Base-by-base conservation (phyloP, 306 rosid genomes). In the Oxytropis ochrocephala region DNA sequence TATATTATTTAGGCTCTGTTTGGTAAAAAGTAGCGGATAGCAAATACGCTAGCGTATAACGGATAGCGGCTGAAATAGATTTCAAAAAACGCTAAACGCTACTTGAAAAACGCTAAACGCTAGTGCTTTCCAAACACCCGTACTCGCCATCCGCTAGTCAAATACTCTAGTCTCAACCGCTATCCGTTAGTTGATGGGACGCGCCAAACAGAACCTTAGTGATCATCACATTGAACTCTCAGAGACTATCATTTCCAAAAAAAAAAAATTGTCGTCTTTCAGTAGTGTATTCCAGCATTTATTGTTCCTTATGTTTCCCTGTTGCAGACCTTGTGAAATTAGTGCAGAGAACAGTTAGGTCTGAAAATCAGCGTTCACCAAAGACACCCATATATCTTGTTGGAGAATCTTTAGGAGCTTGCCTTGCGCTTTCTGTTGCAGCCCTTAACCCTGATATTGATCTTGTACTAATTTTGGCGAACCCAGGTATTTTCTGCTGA, bases 331-430 rank as follows among this genome's bases (percentile, higher is more conserved):
- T 91, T 41, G 81, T 87, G 89, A 87, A 83, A 82, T 73, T 91
- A 79, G 97, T 91, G 19, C 91, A 84, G 65, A 80, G 32, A 81
- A 89, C 85, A 11, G 42, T 94, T 6, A 82, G 57, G 54, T 76
- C 85, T 39, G 92, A 88, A 85, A 49, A 87, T 74, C 44, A 73
- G 42, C 80, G 48, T 11, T 81, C 87, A 12, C 92, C 95, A 6
- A 83, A 75, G 32, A 87, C 83, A 66, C 99, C 99, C 55, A 85
- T 94, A 69, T 94, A 94, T 78, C 88, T 94, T 54, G 85, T 85
- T n/a, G 97, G 96, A 81, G 95, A 94, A 59, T 88, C 96, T 52
- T 57, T 94, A 62, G 97, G 99, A 75, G 97, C 85, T 52, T 88
- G 97, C 75, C 86, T 94, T 33, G 96, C 97, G 14, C 82, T 94